A percentile compares a stretch with the other conserved stretches of the same genome.
Evolutionary conservation across 2,329 filamentous ascomycete species (phyloP).

Genomic region (Clathrospora elynae): DNA sequence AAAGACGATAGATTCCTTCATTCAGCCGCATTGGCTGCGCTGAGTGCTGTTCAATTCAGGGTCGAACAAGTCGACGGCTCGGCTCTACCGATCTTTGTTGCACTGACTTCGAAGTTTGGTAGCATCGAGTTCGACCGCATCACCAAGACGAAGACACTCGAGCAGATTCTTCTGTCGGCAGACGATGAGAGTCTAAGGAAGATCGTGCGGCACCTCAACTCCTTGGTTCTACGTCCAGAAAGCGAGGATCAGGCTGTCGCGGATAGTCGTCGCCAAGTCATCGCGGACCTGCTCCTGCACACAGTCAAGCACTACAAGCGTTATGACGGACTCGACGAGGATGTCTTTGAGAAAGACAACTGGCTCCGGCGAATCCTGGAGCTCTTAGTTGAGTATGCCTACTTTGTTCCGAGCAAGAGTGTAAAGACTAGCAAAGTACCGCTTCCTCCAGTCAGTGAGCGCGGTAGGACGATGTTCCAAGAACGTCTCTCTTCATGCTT

Average conservation of each 20-base stretch:
- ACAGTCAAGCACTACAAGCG: slow-evolving; percentile 53
- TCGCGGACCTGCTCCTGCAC: slow-evolving; percentile 60
- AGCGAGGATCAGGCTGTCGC: slow-evolving; percentile 53
- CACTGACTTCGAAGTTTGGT: slow-evolving; percentile 72
- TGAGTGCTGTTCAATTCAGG: slow-evolving; percentile 71
- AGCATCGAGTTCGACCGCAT: slow-evolving; percentile 81
- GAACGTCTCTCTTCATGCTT: slow-evolving; percentile 61
- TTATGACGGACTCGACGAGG: slow-evolving; percentile 27
- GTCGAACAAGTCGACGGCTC: slow-evolving; percentile 63
- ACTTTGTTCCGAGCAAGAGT: slow-evolving; percentile 51
- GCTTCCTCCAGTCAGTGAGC: slow-evolving; percentile 53
- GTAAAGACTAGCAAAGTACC: slow-evolving; percentile 44
- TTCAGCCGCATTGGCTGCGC: slow-evolving; percentile 73
- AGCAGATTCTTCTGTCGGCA: slow-evolving; percentile 69
- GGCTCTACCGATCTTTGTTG: slow-evolving; percentile 65
- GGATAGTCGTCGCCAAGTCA: slow-evolving; percentile 53
- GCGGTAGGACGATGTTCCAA: slow-evolving; percentile 58
- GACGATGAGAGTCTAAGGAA: slow-evolving; percentile 54
- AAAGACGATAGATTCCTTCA: slow-evolving; percentile 53
- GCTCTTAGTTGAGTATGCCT: slow-evolving; percentile 56
- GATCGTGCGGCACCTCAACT: slow-evolving; percentile 60
- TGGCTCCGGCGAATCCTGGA: slow-evolving; percentile 54
- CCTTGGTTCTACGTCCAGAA: slow-evolving; percentile 54
- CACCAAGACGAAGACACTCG: slow-evolving; percentile 84
- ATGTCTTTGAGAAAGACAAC: slow-evolving; percentile 44